Base-by-base conservation (phyloP, 345 rosid genomes). In the Boechera retrofracta region DNA sequence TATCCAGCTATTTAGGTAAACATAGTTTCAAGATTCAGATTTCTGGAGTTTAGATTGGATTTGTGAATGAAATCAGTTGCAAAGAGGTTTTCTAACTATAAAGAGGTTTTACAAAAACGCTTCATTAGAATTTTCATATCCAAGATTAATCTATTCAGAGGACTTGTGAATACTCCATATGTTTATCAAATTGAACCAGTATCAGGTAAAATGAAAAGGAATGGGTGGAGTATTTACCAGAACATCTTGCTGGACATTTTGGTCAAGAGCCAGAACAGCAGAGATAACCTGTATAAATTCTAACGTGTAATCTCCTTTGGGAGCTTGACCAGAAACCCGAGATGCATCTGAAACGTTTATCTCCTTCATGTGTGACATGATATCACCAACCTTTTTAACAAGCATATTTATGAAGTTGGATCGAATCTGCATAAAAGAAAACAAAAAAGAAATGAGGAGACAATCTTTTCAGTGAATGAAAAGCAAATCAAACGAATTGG, bases 211-310 rank as follows among this genome's bases (percentile, higher is more conserved):
- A 45, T 26, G 13, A 29, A 77, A 55, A 55, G 45, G 45, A 54
- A 33, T 62, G 57, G 58, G 53, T n/a, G 35, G 38, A 76, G 48
- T 38, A 72, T 41, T 77, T 85, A 92, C 98, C 93, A 92, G 88
- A 84, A 94, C 84, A 79, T 92, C 95, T 60, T 92, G 92, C 79
- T 86, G 91, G 79, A 90, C 93, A 68, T 82, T 84, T 13, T 83
- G 88, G 84, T 94, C 98, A 64, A 94, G 97, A 54, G 88, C 90
- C 71, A 94, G 79, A 84, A 89, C 92, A 72, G 95, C 91, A 77
- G 86, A 92, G 51, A 85, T 85, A 78, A 86, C 85, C 85, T 89
- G 93, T 74, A 94, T 85, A 71, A 94, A 89, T 73, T 94, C 97
- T 80, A 94, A 69, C 8, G 98, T 84, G 76, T 88, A 75, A 86